Evolutionary conservation across 495 filamentous ascomycete species (phyloP).

Genomic region (Daldinia bambusicola): DNA sequence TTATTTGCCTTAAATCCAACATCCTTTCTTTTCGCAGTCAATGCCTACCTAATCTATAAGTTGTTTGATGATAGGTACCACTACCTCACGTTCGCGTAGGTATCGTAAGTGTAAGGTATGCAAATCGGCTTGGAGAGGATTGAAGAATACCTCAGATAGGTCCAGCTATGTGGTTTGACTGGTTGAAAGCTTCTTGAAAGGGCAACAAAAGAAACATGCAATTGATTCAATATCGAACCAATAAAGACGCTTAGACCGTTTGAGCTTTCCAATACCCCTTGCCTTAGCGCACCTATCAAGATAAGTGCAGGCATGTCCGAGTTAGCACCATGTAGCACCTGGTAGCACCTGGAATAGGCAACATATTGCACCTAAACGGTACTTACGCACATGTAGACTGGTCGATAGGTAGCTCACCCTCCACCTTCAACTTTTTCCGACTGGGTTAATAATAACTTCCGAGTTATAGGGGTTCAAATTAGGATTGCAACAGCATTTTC

Average conservation of each 20-base stretch:
- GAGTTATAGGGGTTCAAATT: constrained; percentile 42
- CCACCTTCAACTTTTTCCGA: constrained; percentile 39
- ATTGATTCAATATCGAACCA: constrained; percentile 16
- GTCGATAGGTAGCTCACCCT: neutral
- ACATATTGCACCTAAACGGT: neutral
- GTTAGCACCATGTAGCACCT: neutral
- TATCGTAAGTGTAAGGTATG: too few species aligned
- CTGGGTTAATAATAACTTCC: constrained; percentile 36
- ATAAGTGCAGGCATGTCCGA: constrained; percentile 11
- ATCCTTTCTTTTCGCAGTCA: neutral
- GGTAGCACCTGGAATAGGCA: too few species aligned
- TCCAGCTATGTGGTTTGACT: neutral
- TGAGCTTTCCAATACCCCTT: constrained; percentile 20
- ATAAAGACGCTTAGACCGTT: constrained; percentile 26
- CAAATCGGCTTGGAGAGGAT: constrained; percentile 1
- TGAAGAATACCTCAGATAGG: neutral
- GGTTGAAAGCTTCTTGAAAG: constrained; percentile 1
- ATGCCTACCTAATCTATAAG: neutral
- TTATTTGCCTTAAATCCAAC: neutral
- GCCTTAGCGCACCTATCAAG: constrained; percentile 15
- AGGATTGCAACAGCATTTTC: constrained; percentile 22
- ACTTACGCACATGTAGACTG: neutral
- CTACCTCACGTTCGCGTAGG: too few species aligned
- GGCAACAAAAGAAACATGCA: neutral
- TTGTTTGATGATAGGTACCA: neutral